Percentiles rank a stretch among this genome's conserved stretches.
These are phyloP conservation scores for Malus hybrid DNA, from an alignment of 331 rosid species.

Conservation along the genomic window DNA sequence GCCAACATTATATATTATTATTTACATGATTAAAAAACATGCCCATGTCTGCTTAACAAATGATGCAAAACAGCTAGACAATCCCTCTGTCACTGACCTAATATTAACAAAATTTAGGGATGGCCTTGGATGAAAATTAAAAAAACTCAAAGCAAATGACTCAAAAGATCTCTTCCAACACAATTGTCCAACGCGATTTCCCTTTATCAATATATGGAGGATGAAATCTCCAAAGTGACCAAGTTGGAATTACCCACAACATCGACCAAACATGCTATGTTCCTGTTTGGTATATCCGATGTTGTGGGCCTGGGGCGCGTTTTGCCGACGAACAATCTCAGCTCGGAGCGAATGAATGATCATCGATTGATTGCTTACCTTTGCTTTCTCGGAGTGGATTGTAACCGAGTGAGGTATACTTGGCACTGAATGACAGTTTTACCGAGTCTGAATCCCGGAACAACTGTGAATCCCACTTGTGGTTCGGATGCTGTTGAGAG, in stretches of 20 bases:
- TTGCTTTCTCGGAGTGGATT: slow-evolving; percentile 18
- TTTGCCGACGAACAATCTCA: background rate
- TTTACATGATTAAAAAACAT: slow-evolving; percentile 35
- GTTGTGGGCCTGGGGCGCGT: slow-evolving; percentile 19
- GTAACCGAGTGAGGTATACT: slow-evolving; percentile 53
- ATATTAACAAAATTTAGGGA: slow-evolving; percentile 64
- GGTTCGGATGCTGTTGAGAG: slow-evolving; percentile 40
- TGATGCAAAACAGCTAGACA: slow-evolving; percentile 73
- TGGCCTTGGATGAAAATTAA: slow-evolving; percentile 25
- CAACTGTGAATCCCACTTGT: slow-evolving; percentile 56
- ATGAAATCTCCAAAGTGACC: slow-evolving; percentile 14
- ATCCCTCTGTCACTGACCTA: slow-evolving; percentile 54
- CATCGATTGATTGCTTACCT: slow-evolving; percentile 9
- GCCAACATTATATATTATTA: slow-evolving; percentile 14
- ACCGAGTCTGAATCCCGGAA: slow-evolving; percentile 71
- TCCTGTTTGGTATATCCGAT: background rate
- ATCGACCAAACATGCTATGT: background rate
- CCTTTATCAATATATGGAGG: slow-evolving; percentile 32
- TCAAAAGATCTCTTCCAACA: slow-evolving; percentile 23
- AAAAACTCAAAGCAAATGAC: slow-evolving; percentile 6
- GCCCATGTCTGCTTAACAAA: slow-evolving; percentile 33
- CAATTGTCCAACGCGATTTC: slow-evolving; percentile 40
- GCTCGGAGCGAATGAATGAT: too few species aligned
- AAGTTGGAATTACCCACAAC: slow-evolving; percentile 20
- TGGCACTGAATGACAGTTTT: slow-evolving; percentile 64